Conservation (phyloP, 2,329 filamentous ascomycete species). For the Fusarium sp. region DNA sequence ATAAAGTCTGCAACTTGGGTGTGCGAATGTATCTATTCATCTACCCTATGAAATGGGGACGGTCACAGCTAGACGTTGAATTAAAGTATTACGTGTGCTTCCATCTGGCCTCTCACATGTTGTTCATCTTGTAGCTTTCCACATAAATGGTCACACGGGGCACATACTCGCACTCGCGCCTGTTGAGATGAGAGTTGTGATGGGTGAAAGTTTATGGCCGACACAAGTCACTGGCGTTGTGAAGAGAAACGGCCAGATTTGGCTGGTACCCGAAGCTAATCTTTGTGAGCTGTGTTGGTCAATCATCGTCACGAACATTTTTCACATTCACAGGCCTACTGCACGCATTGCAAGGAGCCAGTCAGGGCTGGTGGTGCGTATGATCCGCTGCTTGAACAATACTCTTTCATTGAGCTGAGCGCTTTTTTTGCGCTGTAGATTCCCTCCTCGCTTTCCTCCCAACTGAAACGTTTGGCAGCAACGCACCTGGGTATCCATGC, state of each 20-base stretch:
- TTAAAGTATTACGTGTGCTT: slow-evolving; percentile 37
- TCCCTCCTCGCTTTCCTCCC: slow-evolving; percentile 12
- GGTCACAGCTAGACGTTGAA: slow-evolving; percentile 33
- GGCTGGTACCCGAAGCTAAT: neutral
- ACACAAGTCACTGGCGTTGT: neutral
- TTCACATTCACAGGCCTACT: neutral
- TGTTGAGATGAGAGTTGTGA: neutral
- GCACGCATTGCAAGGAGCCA: slow-evolving; percentile 16
- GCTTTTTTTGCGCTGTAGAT: slow-evolving; percentile 25
- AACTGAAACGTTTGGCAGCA: slow-evolving; percentile 2
- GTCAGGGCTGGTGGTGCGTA: slow-evolving; percentile 18
- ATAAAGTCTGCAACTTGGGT: slow-evolving; percentile 38
- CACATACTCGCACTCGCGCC: neutral
- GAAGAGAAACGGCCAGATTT: neutral
- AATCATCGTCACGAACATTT: neutral
- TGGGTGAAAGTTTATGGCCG: neutral
- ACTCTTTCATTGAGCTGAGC: slow-evolving; percentile 31
- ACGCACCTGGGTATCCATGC: slow-evolving; percentile 19
- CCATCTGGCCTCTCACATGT: slow-evolving; percentile 2
- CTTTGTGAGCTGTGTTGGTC: neutral
- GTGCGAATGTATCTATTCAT: slow-evolving; percentile 37
- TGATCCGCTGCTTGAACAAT: slow-evolving; percentile 42
- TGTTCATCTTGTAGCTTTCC: slow-evolving; percentile 1
- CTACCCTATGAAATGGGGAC: slow-evolving; percentile 28
- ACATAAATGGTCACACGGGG: neutral